Base-by-base conservation (phyloP, 2,329 filamentous ascomycete genomes). In the Didymellaceae sp. region DNA sequence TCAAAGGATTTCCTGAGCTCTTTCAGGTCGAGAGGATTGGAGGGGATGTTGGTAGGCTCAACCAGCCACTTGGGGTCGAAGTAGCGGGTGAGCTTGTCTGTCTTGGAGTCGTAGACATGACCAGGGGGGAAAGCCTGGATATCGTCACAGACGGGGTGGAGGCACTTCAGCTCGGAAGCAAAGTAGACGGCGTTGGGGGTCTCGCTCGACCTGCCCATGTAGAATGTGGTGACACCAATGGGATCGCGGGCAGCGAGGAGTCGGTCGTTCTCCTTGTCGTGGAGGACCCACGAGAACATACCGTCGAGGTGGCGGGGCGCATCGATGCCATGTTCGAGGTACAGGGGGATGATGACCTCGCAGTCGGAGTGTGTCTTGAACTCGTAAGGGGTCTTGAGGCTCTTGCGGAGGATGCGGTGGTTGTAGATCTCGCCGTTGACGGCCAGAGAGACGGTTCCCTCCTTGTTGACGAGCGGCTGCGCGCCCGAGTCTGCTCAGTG, bases 391-490 rank as follows among this genome's bases (percentile, higher is more conserved):
- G 81, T 85, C 78, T 90, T 90, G 67, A 97, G 80, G 66, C 81
- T 81, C 79, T 97, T 97, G 73, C 94, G 88, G 70, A 99, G 82
- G 69, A 96, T 85, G 73, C 93, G 89, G 80, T 99, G 94, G 86
- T 99, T 99, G 84, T 99, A 99, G 74, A 99, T 99, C 76, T 99
- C 94, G 77, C 94, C 94, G 77, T 99, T 99, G 85, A 97, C 94
- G 60, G 94, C 93, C 55, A 99, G 86, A 59, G 93, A 87, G 67
- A 99, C 87, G 66, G 82, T 88, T 61, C 86, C 88, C 74, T 97
- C 93, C 63, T 91, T 86, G 80, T 91, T 97, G 81, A 93, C 88
- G 61, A 99, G 82, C 59, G 94, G 94, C 78, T 99, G 94, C 43
- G 94, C 93, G 73, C 94, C 94, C 68, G 90, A 93, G 75, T 97